Evolutionary conservation across 306 rosid species (phyloP), one percentile per base, ranked within the genome.

Genomic region (Fragaria iinumae): DNA sequence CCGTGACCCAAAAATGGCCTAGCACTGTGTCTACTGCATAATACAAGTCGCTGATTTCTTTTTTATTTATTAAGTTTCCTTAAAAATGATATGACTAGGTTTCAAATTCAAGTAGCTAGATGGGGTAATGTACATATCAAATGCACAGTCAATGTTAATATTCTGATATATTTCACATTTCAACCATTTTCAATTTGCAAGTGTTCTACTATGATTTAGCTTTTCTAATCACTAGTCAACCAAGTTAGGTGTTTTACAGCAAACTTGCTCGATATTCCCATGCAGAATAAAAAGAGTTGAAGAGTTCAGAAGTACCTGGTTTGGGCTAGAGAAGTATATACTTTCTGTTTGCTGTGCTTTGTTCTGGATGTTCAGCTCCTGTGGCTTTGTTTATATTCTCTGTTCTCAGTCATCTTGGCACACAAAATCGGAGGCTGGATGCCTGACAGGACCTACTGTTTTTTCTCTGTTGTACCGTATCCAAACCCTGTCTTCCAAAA

Each of bases 1-100:
- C 83, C 29, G 84, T 83, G 81, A 85, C 84, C 10, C 76, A 78
- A 23, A 65, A 80, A 44, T 84, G 90, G 90, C 79, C 59, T 56
- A 87, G 84, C 53, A 72, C 67, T 45, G 69, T 67, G 55, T 76
- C 86, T 71, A 67, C 59, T 38, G 82, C 89, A 20, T 68, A 48
- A 59, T 74, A 23, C 70, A 29, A 86, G 91, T 79, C 65, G 25
- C 78, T 84, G 73, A 53, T 75, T 17, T 63, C 8, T 34, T 25
- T n/a, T 12, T 10, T 53, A 48, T 75, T 71, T 25, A 14, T 18
- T 45, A 63, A 62, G 9, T n/a, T 34, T 69, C 47, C 39, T 63
- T 27, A 64, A 6, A 63, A 48, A n/a, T 63, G 38, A 63, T 75
- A 45, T 10, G 21, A 53, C 43, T 14, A 17, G 39, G 5, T 48